These are phyloP conservation scores for Fagopyrum esculentum DNA, from an alignment of 148 eudicot genomes.

Conservation along the genomic window DNA sequence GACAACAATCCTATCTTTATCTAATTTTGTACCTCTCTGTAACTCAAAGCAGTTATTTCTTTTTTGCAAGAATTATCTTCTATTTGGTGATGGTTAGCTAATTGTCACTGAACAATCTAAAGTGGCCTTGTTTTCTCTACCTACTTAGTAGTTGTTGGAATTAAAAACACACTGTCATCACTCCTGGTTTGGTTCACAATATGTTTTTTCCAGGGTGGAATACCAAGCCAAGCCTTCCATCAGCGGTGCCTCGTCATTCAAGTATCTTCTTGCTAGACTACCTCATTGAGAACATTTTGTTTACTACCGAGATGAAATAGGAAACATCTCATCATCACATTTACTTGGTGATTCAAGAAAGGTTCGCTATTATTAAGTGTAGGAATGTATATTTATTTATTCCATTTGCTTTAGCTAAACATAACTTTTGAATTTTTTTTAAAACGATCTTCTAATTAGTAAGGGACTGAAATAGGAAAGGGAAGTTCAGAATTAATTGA, in stretches of 20 bases:
- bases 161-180: not conserved
- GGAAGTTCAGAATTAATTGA: not conserved
- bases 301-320: constrained; percentile 90
- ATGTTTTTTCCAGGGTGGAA: constrained; percentile 61
- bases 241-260: constrained; percentile 76
- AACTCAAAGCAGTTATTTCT: not conserved
- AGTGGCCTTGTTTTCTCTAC: not conserved
- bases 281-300: constrained; percentile 96
- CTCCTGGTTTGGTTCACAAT: not conserved
- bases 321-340: constrained; percentile 91
- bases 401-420: not conserved
- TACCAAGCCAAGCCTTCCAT: constrained; percentile 66
- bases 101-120: not conserved
- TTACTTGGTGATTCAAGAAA: constrained; percentile 62
- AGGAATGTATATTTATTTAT: not conserved
- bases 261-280: constrained; percentile 72
- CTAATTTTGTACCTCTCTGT: not conserved
- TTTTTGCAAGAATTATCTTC: not conserved
- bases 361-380: constrained; percentile 30
- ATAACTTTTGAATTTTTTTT: not conserved
- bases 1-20: no score
- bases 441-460: not conserved
- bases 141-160: not conserved
- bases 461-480: not conserved
- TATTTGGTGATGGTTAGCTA: not conserved